Conservation (phyloP, 495 filamentous ascomycete species). For the Aspergillus leporis region DNA sequence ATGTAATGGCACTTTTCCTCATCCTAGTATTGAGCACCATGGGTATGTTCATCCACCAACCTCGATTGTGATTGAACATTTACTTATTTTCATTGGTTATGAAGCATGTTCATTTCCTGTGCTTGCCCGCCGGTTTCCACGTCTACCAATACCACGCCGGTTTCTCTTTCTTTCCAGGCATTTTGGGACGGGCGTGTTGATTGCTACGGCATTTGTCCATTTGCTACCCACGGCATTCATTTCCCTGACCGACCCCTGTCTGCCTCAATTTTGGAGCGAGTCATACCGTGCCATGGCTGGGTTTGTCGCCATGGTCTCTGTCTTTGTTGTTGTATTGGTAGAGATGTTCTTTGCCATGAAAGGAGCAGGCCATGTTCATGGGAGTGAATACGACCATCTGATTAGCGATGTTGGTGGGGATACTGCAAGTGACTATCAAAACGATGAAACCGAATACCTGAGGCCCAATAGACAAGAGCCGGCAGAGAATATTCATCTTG, state of each 20-base stretch:
- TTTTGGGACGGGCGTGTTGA: constrained; percentile 83
- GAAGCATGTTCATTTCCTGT: constrained; percentile 56
- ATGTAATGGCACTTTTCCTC: constrained; percentile 76
- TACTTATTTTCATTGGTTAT: constrained; percentile 9
- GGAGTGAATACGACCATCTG: constrained; percentile 47
- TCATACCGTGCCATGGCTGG: constrained; percentile 76
- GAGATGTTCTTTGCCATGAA: constrained; percentile 73
- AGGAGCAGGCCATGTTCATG: constrained; percentile 52
- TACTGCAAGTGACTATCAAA: constrained; percentile 20
- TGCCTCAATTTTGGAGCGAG: constrained; percentile 71
- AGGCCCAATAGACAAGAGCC: constrained; percentile 23
- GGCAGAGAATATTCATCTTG: constrained; percentile 26
- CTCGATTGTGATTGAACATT: background rate
- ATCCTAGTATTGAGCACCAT: constrained; percentile 72
- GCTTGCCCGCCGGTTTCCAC: constrained; percentile 51
- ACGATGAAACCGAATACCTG: constrained; percentile 23
- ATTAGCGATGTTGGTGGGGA: constrained; percentile 34
- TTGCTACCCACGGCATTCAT: constrained; percentile 78
- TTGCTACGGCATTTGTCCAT: constrained; percentile 89
- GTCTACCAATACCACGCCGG: constrained; percentile 46
- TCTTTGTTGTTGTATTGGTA: constrained; percentile 69
- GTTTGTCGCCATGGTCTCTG: constrained; percentile 74
- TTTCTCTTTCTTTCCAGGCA: constrained; percentile 77
- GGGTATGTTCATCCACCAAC: constrained; percentile 47
- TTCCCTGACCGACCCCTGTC: constrained; percentile 78